Evolutionary conservation across 2,329 filamentous ascomycete species (phyloP).

Genomic region (Albophoma yamanashiensis): DNA sequence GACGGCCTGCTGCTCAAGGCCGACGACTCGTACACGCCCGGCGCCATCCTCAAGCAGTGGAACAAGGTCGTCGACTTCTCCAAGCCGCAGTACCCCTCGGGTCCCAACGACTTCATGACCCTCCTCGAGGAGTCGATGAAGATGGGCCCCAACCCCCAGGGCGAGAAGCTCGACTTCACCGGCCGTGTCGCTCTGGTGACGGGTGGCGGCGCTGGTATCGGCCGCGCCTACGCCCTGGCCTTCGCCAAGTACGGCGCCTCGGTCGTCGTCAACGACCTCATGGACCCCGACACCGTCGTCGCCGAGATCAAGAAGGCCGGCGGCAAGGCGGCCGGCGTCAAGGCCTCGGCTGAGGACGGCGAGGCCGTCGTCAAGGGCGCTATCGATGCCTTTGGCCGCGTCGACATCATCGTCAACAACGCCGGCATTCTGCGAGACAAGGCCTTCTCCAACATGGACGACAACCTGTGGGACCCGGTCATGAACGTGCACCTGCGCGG

Average conservation of each 20-base stretch:
- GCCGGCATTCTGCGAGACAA: conserved; percentile 96
- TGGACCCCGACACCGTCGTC: conserved; percentile 82
- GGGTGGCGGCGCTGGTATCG: conserved; percentile 81
- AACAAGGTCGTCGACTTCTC: conserved; percentile 79
- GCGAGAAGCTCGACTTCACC: conserved; percentile 68
- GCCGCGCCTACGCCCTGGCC: conserved; percentile 78
- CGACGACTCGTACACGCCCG: conserved; percentile 78
- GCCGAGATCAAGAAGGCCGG: conserved; percentile 85
- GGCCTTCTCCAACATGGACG: conserved; percentile 96
- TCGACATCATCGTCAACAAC: conserved; percentile 97
- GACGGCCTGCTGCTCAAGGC: conserved; percentile 82
- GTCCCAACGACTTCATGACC: conserved; percentile 78
- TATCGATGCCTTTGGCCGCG: conserved; percentile 84
- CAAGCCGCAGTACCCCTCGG: conserved; percentile 65
- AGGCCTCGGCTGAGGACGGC: conserved; percentile 87
- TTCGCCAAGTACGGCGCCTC: conserved; percentile 77
- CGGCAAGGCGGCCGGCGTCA: conserved; percentile 84
- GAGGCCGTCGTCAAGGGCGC: conserved; percentile 85
- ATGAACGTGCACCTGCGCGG: conserved; percentile 86
- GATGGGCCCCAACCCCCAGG: conserved; percentile 59
- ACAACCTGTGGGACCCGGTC: conserved; percentile 85
- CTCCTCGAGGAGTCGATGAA: conserved; percentile 78
- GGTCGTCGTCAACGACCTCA: conserved; percentile 92
- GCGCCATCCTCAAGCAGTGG: conserved; percentile 85
- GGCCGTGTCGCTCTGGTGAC: conserved; percentile 82